Base-by-base conservation (phyloP, 139 green algal genomes). In the Dunaliella primolecta region DNA sequence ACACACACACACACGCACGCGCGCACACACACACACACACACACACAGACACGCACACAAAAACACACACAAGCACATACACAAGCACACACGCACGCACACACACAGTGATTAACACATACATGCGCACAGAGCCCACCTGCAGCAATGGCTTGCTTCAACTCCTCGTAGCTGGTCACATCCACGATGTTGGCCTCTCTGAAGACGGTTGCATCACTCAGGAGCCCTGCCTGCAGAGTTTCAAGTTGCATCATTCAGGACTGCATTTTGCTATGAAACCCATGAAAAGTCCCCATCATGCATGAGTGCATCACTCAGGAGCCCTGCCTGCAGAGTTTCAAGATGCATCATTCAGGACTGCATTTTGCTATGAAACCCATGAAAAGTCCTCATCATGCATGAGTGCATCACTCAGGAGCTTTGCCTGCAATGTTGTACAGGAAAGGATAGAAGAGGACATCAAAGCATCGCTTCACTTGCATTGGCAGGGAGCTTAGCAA, bases 161-260 rank as follows among this genome's bases (percentile, higher is more conserved):
- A 88, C 84, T 99, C 94, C 0, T 98, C 97, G 83, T 98, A 99
- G 29, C 57, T 92, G 0, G 34, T 86, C 29, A 99, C 97, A 81
- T 99, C 97, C 34, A 98, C 94, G 81, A 99, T 99, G 89, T 98
- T 98, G 1, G 84, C 89, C 75, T 99, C 97, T 1, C 97, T 89
- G 89, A 99, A 99, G 0, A 84, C 89, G 0, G 34, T 91, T 1
- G 97, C 97, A 82, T 96, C 84, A 1, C 82, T 75, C 83, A 98
- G 90, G 71, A 97, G 80, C 0, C 27, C 33, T 0, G 77, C 86
- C 86, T 96, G 94, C 25, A 30, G 79, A 32, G 7, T 31, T 15
- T 15, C 23, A 78, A 23, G 32, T 34, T 3, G 72, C 81, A 98
- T 88, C 70, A 92, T 79, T 1, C 46, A 29, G 32, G 24, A 78